These are phyloP conservation scores for Mortierella sp. DNA, from an alignment of 371 early-diverging fungal genomes.

Conservation along the genomic window DNA sequence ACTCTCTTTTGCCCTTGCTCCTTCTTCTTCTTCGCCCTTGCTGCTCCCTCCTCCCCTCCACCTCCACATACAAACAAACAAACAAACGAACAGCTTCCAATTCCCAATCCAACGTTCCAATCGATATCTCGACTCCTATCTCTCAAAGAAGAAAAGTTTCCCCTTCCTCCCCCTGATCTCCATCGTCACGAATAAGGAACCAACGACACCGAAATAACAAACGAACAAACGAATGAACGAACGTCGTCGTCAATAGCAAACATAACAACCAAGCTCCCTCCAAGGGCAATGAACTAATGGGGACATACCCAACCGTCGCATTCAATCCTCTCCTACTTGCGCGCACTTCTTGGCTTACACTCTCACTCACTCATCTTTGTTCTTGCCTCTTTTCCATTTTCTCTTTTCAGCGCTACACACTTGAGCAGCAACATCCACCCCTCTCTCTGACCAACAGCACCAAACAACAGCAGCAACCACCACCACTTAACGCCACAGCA, in stretches of 20 bases:
- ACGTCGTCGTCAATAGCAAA: background rate
- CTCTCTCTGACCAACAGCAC: background rate
- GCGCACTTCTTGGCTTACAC: background rate
- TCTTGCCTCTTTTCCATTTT: background rate
- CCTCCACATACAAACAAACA: background rate
- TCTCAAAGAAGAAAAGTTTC: background rate
- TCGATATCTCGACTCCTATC: background rate
- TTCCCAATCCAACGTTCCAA: background rate
- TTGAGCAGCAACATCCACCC: background rate
- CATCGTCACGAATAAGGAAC: background rate
- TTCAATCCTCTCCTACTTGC: background rate
- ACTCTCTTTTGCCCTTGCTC: background rate
- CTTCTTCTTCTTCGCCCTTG: background rate
- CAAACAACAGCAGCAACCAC: background rate
- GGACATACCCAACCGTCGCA: background rate
- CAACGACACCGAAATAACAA: background rate
- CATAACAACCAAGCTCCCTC: background rate
- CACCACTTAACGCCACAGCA: slow-evolving; percentile 5
- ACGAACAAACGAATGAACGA: too few species aligned
- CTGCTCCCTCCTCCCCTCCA: background rate
- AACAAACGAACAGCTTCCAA: background rate
- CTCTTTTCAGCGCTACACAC: background rate
- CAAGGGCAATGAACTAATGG: background rate
- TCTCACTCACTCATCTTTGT: background rate
- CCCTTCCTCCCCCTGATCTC: background rate